Evolutionary conservation across 768 basidiomycete species (phyloP).

Genomic region (Pleurotus giganteus): DNA sequence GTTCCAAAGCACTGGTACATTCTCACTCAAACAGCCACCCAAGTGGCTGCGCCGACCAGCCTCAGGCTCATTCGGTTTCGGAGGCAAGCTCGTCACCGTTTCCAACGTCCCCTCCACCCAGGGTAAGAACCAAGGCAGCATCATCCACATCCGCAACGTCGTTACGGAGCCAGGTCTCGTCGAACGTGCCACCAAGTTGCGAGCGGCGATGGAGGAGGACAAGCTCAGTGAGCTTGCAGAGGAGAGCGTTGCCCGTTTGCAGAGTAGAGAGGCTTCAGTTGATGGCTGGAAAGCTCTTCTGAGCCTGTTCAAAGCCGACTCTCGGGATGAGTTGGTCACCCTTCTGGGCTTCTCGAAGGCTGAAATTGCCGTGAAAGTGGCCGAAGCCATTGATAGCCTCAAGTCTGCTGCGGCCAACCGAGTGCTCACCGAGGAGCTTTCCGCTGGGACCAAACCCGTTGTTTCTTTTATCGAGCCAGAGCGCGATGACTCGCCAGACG

Average conservation of each 20-base stretch:
- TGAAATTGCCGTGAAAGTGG: constrained; percentile 76
- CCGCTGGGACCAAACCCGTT: constrained; percentile 54
- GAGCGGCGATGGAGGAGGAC: constrained; percentile 56
- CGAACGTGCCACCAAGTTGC: constrained; percentile 68
- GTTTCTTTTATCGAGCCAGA: constrained; percentile 86
- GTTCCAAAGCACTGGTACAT: constrained; percentile 43
- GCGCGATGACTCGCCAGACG: constrained; percentile 38
- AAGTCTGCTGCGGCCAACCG: constrained; percentile 42
- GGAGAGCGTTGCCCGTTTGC: constrained; percentile 34
- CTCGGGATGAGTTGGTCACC: constrained; percentile 85
- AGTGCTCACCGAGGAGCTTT: constrained; percentile 35
- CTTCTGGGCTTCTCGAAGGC: constrained; percentile 91
- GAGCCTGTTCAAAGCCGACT: constrained; percentile 86
- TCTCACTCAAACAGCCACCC: constrained; percentile 92
- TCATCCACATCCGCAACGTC: constrained; percentile 76
- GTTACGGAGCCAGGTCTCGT: constrained; percentile 76
- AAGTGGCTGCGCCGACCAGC: constrained; percentile 91
- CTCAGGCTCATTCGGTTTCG: constrained; percentile 85
- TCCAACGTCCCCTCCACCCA: constrained; percentile 71
- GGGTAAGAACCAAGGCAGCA: constrained; percentile 80
- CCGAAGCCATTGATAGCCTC: constrained; percentile 77
- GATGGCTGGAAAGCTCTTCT: constrained; percentile 82
- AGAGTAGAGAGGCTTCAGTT: constrained; percentile 36
- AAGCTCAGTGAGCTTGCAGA: constrained; percentile 69
- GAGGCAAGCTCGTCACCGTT: constrained; percentile 81